Base-by-base conservation (phyloP, 352 stramenopile genomes). In the Globisporangium irregulare region DNA sequence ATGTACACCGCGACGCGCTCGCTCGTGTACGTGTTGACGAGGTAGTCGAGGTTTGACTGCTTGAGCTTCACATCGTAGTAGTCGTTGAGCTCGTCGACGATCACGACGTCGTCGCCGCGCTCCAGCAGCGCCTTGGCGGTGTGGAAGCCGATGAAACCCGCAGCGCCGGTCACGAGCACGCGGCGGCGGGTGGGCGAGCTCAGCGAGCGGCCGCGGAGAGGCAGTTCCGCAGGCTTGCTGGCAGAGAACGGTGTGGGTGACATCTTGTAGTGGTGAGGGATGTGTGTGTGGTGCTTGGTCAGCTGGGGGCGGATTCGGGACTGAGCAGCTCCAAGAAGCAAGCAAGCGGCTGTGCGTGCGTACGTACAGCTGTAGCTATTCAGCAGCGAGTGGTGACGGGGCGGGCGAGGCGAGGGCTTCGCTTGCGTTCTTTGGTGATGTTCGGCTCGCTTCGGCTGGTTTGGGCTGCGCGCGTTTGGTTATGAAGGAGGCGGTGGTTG, bases 21-120 rank as follows among this genome's bases (percentile, higher is more conserved):
- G 12, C 67, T 61, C 25, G 74, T 68, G 73, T 81, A 94, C 18
- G 60, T 81, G 22, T 76, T 68, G 2, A 79, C 73, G 20, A 99
- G 87, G 54, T 87, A 82, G 62, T 89, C 77, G 5, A 99, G 79
- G 80, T 99, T 99, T 59, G 75, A 82, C 69, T 98, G 86, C 84
- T 99, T 99, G 70, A 98, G 93, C 60, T 77, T 71, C n/a, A 98
- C 91, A 74, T 99, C 96, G 77, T 99, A 99, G 78, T 99, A 99
- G 74, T 99, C 95, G 75, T 99, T 99, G 62, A 99, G 82, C 81
- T 99, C 97, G 73, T 99, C 98, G 27, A 99, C 83, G 58, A 98
- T 90, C 2, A 99, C 91, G 32, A 99, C 97, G 62, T 93, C 78
- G 65, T 98, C 90, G 46, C 91, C 92, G 25, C 93, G 85, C 2